phyloP scores from a whole-genome alignment of 257 asterid species.

The Echium plantagineum region DNA sequence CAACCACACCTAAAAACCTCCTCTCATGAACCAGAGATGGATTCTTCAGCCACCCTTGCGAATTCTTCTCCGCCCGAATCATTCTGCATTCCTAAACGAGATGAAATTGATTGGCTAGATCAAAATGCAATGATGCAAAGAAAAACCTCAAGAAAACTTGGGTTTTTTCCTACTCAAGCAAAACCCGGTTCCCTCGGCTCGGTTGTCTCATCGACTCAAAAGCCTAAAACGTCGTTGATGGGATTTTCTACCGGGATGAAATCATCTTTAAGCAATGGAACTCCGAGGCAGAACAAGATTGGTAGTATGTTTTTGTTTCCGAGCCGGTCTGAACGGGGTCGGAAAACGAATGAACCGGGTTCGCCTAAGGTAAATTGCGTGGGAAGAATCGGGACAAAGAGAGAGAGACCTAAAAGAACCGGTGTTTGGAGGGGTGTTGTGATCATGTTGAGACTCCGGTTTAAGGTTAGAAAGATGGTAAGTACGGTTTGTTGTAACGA shows the following conservation, averaged over 20 bases:
- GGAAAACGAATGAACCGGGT: neutral
- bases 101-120: conserved; percentile 46
- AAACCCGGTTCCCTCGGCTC: conserved; percentile 24
- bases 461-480: neutral
- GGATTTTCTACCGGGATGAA: conserved; percentile 27
- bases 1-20: conserved; percentile 1
- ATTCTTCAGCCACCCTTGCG: conserved; percentile 13
- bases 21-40: neutral
- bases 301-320: conserved; percentile 22
- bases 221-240: conserved; percentile 19
- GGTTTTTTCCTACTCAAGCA: conserved; percentile 7
- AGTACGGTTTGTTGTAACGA: no score
- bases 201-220: conserved; percentile 6
- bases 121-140: conserved; percentile 49
- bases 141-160: conserved; percentile 37
- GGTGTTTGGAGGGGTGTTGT: neutral
- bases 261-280: conserved; percentile 13
- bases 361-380: conserved; percentile 2
- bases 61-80: conserved; percentile 62
- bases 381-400: neutral
- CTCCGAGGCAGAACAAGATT: conserved; percentile 19
- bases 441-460: neutral
- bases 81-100: conserved; percentile 33
- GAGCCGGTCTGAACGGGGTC: conserved; percentile 28
- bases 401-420: neutral